Evolutionary conservation across 2,329 filamentous ascomycete species (phyloP).

Genomic region (Whalleya microplaca): DNA sequence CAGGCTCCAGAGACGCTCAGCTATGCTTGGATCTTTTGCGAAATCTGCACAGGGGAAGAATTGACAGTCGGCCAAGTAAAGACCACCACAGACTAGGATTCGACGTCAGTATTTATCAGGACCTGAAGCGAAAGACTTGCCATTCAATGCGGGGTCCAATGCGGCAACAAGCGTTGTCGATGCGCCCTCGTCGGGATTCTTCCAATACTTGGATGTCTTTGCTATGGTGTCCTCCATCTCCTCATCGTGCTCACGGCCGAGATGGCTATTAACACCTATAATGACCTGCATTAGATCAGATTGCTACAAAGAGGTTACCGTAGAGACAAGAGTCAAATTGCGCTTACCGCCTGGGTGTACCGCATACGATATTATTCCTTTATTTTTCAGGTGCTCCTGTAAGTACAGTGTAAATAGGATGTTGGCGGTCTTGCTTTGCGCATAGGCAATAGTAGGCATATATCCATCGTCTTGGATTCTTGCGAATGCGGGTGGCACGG

Average conservation of each 20-base stretch:
- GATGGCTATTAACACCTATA: conserved; percentile 40
- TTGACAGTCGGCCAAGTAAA: conserved; percentile 45
- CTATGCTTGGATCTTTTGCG: conserved; percentile 36
- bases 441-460: conserved; percentile 48
- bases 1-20: conserved; percentile 45
- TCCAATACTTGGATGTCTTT: conserved; percentile 37
- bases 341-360: conserved; percentile 48
- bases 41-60: conserved; percentile 35
- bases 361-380: conserved; percentile 42
- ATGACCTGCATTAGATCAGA: background rate
- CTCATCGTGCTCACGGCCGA: conserved; percentile 41
- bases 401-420: conserved; percentile 49
- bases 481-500: conserved; percentile 35
- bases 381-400: conserved; percentile 38
- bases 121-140: conserved; percentile 19
- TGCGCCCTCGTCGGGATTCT: conserved; percentile 37
- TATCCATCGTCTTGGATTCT: conserved; percentile 41
- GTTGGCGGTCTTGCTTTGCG: conserved; percentile 56
- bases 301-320: background rate
- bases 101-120: background rate
- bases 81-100: conserved; percentile 34
- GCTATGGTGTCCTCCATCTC: conserved; percentile 35
- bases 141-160: conserved; percentile 38
- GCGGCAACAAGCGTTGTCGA: conserved; percentile 42
- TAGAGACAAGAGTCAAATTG: background rate